Conservation (phyloP, 2,329 filamentous ascomycete genomes). For the Ilyonectria sp. region DNA sequence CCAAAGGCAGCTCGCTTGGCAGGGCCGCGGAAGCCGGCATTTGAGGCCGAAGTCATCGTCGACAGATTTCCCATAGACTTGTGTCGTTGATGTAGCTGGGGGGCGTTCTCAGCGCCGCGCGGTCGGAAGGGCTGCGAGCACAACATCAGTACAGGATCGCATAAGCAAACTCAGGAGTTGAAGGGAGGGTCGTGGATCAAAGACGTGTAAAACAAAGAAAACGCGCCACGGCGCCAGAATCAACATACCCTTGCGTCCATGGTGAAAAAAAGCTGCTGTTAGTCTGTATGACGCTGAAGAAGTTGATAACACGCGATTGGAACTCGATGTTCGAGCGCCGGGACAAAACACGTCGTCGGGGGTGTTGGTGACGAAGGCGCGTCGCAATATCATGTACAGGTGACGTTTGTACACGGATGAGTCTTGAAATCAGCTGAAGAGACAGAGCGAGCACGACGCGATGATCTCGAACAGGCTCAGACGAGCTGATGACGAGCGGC, state of each 20-base stretch:
- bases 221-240: slow-evolving; percentile 13
- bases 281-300: slow-evolving; percentile 32
- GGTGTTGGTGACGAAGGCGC: slow-evolving; percentile 19
- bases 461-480: slow-evolving; percentile 27
- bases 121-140: slow-evolving; percentile 57
- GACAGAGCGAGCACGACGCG: slow-evolving; percentile 23
- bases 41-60: slow-evolving; percentile 45
- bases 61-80: slow-evolving; percentile 80
- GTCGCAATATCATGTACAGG: slow-evolving; percentile 33
- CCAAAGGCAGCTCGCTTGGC: slow-evolving; percentile 85
- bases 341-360: slow-evolving; percentile 14
- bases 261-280: slow-evolving; percentile 37
- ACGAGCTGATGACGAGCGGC: slow-evolving; percentile 17
- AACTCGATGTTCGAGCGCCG: slow-evolving; percentile 28
- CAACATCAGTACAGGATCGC: slow-evolving; percentile 34
- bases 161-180: slow-evolving; percentile 29
- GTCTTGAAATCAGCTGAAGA: slow-evolving; percentile 18
- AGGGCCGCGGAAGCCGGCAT: slow-evolving; percentile 56
- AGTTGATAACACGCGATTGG: slow-evolving; percentile 43
- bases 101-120: slow-evolving; percentile 66
- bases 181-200: slow-evolving; percentile 35
- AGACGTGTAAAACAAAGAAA: slow-evolving; percentile 25
- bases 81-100: slow-evolving; percentile 80
- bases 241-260: slow-evolving; percentile 57
- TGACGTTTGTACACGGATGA: slow-evolving; percentile 13